Base-by-base conservation (phyloP, 352 stramenopile species). In the Phytophthora idaei region DNA sequence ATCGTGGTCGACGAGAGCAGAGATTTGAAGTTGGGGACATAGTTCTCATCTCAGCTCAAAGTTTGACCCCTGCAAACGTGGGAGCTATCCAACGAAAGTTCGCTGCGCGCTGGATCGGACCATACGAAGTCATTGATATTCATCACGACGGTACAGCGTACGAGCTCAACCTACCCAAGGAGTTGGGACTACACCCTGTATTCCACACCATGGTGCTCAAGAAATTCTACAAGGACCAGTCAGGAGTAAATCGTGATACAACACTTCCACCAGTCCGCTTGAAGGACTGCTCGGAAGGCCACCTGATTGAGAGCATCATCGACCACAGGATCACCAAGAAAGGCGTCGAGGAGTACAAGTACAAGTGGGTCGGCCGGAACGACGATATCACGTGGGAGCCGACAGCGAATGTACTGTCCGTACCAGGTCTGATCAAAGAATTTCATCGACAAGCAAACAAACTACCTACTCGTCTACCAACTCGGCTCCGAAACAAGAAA, bases 11-110 rank as follows among this genome's bases (percentile, higher is more conserved):
- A 12, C 32, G 9, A 31, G 32, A 47, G 12, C 50, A 57, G 31
- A 44, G 15, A 4, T 57, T 57, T 21, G 21, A 50, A 28, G 34
- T 51, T 29, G 45, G 45, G 12, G 45, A 51, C 34, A 45, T 45
- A 25, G 45, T 51, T 1, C 45, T 51, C 6, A 51, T 51, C 7
- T 51, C 45, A 21, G n/a, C 45, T 17, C 45, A 34, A 29, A 51
- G 34, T 5, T 29, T 51, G 45, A 32, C 8, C 12, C 34, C 8
- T 12, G 39, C 39, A 45, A 45, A 45, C 17, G 15, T 21, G 17
- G 39, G 39, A 45, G 39, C 39, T 6, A 5, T 21, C 7, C 11
- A 45, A 21, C 9, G 39, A 25, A 45, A 45, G 17, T 45, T 45
- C 7, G 39, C 39, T 0, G 12, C 39, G 9, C 11, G 2, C 1